phyloP scores from a whole-genome alignment of 345 rosid species.

The Acer saccharum region DNA sequence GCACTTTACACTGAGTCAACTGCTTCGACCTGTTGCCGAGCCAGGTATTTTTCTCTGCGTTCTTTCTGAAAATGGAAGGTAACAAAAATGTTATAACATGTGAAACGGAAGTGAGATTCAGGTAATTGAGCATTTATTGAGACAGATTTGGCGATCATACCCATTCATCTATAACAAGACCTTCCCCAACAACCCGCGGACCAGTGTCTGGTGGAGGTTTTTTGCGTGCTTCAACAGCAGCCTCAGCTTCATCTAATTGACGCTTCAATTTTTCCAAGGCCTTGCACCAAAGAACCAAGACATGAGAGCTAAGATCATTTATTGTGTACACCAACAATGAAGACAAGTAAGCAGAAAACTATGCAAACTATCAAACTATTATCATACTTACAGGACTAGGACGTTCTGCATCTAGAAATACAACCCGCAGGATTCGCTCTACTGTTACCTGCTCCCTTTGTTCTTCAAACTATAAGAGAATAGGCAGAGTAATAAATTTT shows the following conservation, averaged over 20 bases:
- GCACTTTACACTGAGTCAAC: conserved; percentile 30
- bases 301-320: neutral
- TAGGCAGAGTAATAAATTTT: neutral
- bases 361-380: neutral
- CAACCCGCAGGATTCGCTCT: conserved; percentile 79
- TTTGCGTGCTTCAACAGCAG: conserved; percentile 84
- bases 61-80: conserved; percentile 63
- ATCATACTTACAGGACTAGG: conserved; percentile 68
- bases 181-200: conserved; percentile 80
- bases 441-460: conserved; percentile 81
- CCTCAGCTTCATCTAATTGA: conserved; percentile 92
- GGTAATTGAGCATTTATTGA: neutral
- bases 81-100: neutral
- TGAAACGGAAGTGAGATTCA: neutral
- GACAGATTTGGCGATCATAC: conserved; percentile 33
- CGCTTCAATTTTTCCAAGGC: conserved; percentile 81
- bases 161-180: conserved; percentile 98
- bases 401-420: conserved; percentile 71
- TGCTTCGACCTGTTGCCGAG: conserved; percentile 77
- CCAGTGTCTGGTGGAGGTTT: conserved; percentile 85
- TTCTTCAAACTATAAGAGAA: conserved; percentile 81
- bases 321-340: neutral
- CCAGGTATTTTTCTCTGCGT: conserved; percentile 92
- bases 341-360: neutral
- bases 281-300: conserved; percentile 31